Percentiles rank a stretch among this genome's conserved stretches.
phyloP scores from a whole-genome alignment of 2,329 filamentous ascomycete genomes.

The Elsinoe perseae region DNA sequence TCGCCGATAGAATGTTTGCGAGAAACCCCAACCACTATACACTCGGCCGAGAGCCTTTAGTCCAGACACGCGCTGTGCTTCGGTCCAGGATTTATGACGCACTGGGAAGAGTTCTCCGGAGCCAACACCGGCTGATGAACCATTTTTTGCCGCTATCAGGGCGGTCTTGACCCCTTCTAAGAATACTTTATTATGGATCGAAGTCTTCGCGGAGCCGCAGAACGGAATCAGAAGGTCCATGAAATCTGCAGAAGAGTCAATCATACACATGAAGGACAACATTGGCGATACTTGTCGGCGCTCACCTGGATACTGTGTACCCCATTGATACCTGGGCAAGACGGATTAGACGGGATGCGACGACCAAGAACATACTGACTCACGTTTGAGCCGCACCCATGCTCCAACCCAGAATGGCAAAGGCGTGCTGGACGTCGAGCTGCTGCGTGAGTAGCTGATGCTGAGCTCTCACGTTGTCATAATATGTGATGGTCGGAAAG shows the following conservation, averaged over 20 bases:
- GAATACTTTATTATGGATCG: conserved; percentile 61
- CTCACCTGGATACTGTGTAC: conserved; percentile 28
- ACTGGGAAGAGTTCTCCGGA: conserved; percentile 34
- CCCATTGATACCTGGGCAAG: conserved; percentile 27
- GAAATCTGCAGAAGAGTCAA: conserved; percentile 50
- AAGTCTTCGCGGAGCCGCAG: conserved; percentile 57
- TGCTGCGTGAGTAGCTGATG: conserved; percentile 57
- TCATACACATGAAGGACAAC: conserved; percentile 24
- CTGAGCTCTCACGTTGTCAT: conserved; percentile 63
- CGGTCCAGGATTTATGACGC: conserved; percentile 38
- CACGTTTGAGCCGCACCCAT: conserved; percentile 60
- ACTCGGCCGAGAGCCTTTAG: conserved; percentile 61
- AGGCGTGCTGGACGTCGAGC: conserved; percentile 52
- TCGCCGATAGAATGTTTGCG: conserved; percentile 68
- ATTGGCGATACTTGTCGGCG: conserved; percentile 28
- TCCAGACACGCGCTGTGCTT: conserved; percentile 47
- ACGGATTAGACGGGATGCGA: not conserved
- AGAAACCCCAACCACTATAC: conserved; percentile 77
- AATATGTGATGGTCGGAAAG: conserved; percentile 57
- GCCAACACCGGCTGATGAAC: conserved; percentile 45
- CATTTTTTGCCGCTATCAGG: conserved; percentile 50
- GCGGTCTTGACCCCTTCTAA: conserved; percentile 57
- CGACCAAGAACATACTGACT: conserved; percentile 43
- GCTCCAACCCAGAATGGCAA: conserved; percentile 59
- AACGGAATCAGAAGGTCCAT: conserved; percentile 60